Evolutionary conservation across 129 eudicot species (phyloP).

Genomic region (Chrysanthemum seticuspe): DNA sequence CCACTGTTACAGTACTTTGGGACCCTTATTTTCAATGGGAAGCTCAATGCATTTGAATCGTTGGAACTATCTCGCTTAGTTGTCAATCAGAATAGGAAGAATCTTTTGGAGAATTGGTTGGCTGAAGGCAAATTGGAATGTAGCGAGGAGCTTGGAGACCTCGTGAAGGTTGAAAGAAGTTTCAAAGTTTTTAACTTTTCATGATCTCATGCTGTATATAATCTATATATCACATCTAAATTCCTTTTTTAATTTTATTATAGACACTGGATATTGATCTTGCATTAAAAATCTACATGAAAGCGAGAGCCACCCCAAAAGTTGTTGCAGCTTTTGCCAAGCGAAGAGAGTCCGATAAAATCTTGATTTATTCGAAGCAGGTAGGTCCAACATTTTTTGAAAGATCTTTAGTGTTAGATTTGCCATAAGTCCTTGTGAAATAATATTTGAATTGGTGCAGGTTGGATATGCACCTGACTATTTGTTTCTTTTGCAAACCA

Average conservation of each 20-base stretch:
- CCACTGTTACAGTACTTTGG: conserved; percentile 95
- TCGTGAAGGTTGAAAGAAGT: conserved; percentile 60
- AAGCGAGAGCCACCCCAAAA: conserved; percentile 98
- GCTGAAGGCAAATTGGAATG: conserved; percentile 97
- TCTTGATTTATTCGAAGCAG: conserved; percentile 94
- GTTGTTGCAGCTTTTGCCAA: conserved; percentile 99
- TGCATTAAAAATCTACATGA: conserved; percentile 85
- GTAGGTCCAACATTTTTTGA: conserved; percentile 33
- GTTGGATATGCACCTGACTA: conserved; percentile 99
- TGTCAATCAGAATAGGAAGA: conserved; percentile 95
- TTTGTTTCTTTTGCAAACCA: conserved; percentile 94
- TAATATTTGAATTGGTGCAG: conserved; percentile 34
- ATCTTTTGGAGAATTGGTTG: conserved; percentile 92
- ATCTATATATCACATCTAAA: conserved; percentile 20
- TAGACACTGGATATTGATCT: conserved; percentile 98
- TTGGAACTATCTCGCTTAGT: conserved; percentile 95
- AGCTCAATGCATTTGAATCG: conserved; percentile 92
- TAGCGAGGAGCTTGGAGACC: conserved; percentile 99
- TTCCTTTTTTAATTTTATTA: conserved; percentile 8
- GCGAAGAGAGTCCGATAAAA: conserved; percentile 96
- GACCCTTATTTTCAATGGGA: conserved; percentile 79
- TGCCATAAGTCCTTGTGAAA: too few species aligned
- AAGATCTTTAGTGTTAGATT: neutral
- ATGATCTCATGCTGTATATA: too few species aligned
- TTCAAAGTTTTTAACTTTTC: too few species aligned